These are phyloP conservation scores for Flammula alnicola DNA, from an alignment of 1,284 basidiomycete genomes.

Conservation along the genomic window DNA sequence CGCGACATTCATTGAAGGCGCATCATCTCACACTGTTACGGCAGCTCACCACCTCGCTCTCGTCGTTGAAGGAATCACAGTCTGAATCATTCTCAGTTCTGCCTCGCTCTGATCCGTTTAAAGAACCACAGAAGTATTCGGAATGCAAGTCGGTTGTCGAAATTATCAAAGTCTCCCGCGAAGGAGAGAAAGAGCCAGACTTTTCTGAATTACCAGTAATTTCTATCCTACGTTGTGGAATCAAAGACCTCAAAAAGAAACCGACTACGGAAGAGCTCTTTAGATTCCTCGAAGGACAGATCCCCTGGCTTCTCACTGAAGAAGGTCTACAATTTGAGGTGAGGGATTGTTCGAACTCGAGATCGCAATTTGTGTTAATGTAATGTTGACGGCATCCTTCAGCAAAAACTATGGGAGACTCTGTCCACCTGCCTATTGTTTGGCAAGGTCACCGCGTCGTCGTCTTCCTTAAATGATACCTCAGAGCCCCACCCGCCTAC, in stretches of 20 bases:
- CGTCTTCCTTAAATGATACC: conserved; percentile 23
- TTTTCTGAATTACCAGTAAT: conserved; percentile 48
- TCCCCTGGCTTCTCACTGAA: conserved; percentile 59
- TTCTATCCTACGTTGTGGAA: conserved; percentile 64
- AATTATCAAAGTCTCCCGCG: conserved; percentile 38
- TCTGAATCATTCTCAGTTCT: conserved; percentile 56
- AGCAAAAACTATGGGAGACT: conserved; percentile 66
- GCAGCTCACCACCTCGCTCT: conserved; percentile 56
- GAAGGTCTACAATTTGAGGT: conserved; percentile 60
- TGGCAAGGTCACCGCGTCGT: conserved; percentile 26
- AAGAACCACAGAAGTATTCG: conserved; percentile 52
- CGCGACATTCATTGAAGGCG: conserved; percentile 59
- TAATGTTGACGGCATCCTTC: too few species aligned
- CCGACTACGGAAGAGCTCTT: conserved; percentile 66
- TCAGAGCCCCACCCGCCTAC: conserved; percentile 28
- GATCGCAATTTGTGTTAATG: too few species aligned
- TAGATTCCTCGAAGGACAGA: conserved; percentile 53
- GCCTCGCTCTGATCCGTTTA: conserved; percentile 53
- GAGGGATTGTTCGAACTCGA: too few species aligned
- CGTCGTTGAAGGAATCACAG: conserved; percentile 56
- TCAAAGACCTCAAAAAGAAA: conserved; percentile 51
- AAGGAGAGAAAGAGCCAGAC: conserved; percentile 34
- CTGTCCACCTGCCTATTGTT: conserved; percentile 61
- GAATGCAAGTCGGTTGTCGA: conserved; percentile 53
- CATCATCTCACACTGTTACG: conserved; percentile 62